Base-by-base conservation (phyloP, 2,329 filamentous ascomycete genomes). In the Penicillium sp. region DNA sequence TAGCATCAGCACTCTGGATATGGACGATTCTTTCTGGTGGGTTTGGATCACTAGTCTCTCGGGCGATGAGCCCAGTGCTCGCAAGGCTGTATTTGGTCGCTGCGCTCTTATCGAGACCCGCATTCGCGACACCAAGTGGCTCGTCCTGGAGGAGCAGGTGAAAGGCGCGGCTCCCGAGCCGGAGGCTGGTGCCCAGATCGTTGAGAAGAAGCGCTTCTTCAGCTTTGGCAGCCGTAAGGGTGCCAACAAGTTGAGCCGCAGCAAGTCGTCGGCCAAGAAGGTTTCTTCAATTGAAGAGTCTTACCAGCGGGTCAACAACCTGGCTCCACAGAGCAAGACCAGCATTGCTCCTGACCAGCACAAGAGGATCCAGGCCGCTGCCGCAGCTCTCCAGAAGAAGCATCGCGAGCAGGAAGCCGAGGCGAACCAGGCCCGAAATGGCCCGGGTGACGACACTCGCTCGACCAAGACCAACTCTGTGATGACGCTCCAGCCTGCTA, bases 1-100 rank as follows among this genome's bases (percentile, higher is more conserved):
- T 34, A 98, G 92, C 73, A 96, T 99, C 71, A 90, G 86, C 25
- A 85, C 85, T 39, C 86, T 98, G 58, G 89, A 95, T 63, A 82
- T 99, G 5, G 95, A 99, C 69, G 94, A 98, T 74, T 90, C 92
- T 1, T 99, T 99, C 76, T 99, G 95, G 95, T 98, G 95, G 94
- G 95, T 98, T 4, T 99, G 95, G 95, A 98, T 99, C 84, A 96
- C 88, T 68, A 98, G 94, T 82, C 80, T 99, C 70, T 92, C 94
- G 1, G 90, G 88, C 0, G 95, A 99, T 71, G 95, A 99, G 78
- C 90, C 93, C 0, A 78, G 87, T 0, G 84, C 89, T 11, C 87
- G 95, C 61, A 99, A 99, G 74, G 89, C 93, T 5, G 92, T 93
- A 0, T 99, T 99, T 74, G 95, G 95, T 39, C 86, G 95, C 63